Base-by-base conservation (phyloP, 495 filamentous ascomycete species). In the Hyaloscypha bicolor region DNA sequence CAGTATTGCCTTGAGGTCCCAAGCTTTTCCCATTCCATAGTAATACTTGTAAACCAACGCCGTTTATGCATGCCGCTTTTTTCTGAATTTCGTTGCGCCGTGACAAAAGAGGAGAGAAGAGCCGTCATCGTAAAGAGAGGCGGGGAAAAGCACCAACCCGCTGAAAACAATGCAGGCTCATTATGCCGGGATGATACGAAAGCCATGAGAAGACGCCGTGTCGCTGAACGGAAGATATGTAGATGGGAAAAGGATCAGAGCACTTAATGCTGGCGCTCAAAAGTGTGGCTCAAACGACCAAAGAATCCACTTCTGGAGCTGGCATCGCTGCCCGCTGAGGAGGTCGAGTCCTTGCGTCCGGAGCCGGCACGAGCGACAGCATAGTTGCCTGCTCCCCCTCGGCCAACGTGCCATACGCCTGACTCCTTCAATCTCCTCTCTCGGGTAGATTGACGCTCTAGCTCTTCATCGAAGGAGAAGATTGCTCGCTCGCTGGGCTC, bases 391-490 rank as follows among this genome's bases (percentile, higher is more conserved):
- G 90, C 90, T 60, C 95, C 95, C 51, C 95, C 95, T 37, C 94
- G 87, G 52, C 95, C 95, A 62, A 95, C 89, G 74, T 95, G 89
- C 80, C 88, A 92, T 55, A 92, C 85, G 30, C 88, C 87, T 6
- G 86, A 87, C n/a, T 76, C 68, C 74, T 82, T 78, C 33, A 86
- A 81, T 60, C 80, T 85, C 70, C 85, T 82, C 67, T 90, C 89
- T 67, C 89, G 86, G 68, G 82, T 78, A 68, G 76, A 80, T 74
- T 86, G 82, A 59, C 82, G 82, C 71, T 90, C 85, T 66, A 94
- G 87, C 76, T 97, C 94, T 83, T 97, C 94, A 79, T 97, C 93
- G 80, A 97, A 95, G 67, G 86, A 90, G 82, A 97, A 91, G 72
- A 92, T 87, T 69, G 91, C 85, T 55, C 90, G 88, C 74, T 86